Base-by-base conservation (phyloP, 805 yeast species). In the Zygoascus ofunaensis region DNA sequence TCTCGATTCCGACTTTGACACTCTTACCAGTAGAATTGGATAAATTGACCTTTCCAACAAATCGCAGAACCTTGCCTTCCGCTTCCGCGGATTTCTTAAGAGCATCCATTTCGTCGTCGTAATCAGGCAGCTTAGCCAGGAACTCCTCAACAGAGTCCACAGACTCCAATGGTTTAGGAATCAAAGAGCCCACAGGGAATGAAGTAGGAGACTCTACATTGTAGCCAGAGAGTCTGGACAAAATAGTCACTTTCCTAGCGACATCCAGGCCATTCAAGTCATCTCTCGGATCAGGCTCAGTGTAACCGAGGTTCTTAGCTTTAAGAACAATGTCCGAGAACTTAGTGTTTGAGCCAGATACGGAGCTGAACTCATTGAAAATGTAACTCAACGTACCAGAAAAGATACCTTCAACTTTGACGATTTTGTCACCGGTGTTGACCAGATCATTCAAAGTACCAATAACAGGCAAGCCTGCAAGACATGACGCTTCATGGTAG, bases 241-340 rank as follows among this genome's bases (percentile, higher is more conserved):
- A 76, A 53, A 92, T 92, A 21, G 98, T 87, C 24, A 92, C 96
- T 66, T 92, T 92, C 75, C 99, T 82, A 37, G 99, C 99, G 49
- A 92, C 96, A 61, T 92, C 99, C 62, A 92, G 74, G 44, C 99
- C 99, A 65, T 90, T 92, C 65, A 92, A 77, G 63, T 92, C 99
- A 64, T 92, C 99, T 69, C 99, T 82, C 65, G 99, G 98, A 65
- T 92, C 99, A 41, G 99, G 99, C 69, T 92, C 98, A 35, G 97
- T 90, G 75, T 87, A 92, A 42, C 99, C 99, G 53, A 87, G 72
- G 42, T 79, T 67, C 68, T 90, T 90, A 43, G 99, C 98, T 39
- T 79, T 79, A 51, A 75, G 72, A 47, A 92, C 97, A 41, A 92
- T 80, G 44, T 87, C 95, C 21, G 97, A 87, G 64, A 89, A 92